Evolutionary conservation across 75 land plant genomes (phyloP).

Genomic region (Pinus tabuliformis): DNA sequence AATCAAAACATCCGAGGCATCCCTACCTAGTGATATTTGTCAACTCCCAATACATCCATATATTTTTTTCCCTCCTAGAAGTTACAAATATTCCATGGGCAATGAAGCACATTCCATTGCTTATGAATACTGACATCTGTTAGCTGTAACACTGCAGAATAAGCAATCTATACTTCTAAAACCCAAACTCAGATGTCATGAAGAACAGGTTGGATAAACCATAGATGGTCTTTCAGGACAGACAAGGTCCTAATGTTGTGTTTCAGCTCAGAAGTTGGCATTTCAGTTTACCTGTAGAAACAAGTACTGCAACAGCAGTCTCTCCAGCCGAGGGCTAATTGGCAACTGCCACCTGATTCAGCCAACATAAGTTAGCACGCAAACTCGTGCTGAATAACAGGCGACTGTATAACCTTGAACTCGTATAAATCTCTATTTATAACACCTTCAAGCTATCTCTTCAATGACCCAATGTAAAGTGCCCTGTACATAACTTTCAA

Average conservation of each 20-base stretch:
- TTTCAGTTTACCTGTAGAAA: slow-evolving; percentile 12
- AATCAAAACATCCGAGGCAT: not conserved
- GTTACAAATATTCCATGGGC: not conserved
- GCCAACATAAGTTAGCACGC: slow-evolving; percentile 8
- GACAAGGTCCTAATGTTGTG: slow-evolving; percentile 3
- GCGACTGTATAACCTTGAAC: not conserved
- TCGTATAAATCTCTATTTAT: not conserved
- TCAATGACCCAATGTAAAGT: not conserved
- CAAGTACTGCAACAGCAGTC: slow-evolving; percentile 6
- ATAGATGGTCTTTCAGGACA: not conserved
- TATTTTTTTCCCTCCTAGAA: not conserved
- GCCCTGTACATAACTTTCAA: slow-evolving; percentile 1
- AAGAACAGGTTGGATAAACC: slow-evolving; percentile 5
- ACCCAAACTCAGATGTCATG: not conserved
- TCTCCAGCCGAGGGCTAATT: not conserved
- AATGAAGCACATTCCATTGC: not conserved
- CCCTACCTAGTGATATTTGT: not conserved
- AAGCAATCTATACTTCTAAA: not conserved
- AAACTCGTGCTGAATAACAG: not conserved
- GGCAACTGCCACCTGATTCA: slow-evolving; percentile 13
- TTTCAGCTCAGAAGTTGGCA: slow-evolving; percentile 7
- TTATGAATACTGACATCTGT: not conserved
- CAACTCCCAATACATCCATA: not conserved
- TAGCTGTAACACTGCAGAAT: not conserved
- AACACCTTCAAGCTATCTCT: not conserved